Evolutionary conservation across 192 early-diverging fungal species (phyloP), one percentile per base, ranked within the genome.

Genomic region (Coemansia pectinata): DNA sequence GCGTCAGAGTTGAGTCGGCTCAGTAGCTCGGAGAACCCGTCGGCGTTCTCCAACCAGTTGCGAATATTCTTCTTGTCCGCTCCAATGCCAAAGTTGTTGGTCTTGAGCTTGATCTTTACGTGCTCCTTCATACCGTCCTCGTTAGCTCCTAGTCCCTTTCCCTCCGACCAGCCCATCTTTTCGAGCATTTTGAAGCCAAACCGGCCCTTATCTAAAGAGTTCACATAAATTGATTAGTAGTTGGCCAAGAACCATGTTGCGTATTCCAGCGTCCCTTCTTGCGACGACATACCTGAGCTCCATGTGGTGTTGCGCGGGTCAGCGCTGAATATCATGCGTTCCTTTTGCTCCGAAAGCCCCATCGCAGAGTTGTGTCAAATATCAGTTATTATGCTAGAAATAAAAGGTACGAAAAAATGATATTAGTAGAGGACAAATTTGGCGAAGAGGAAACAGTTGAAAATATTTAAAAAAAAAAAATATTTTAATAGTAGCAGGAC

Each of bases 131-230:
- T 73, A 65, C 97, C 97, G 70, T 95, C 89, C 72, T 94, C 92
- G 59, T 96, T 91, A 23, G 84, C 81, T 11, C 97, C 97, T 1
- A 99, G 85, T 12, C 97, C 97, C 67, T 94, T 95, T 42, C 95
- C 95, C 33, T 92, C 92, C 21, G 83, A 76, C 97, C 97, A 99
- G 1, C 97, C 97, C 95, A 99, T 96, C 70, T 96, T 95, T 66
- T 89, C 79, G 48, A 99, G 86, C 91, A 99, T 92, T 62, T 90
- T 89, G 77, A 91, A 90, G 39, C 97, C 96, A 77, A 94, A 93
- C 61, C 94, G 93, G 63, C 64, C 78, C 69, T 90, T 90, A 74
- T 96, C 93, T 69, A 65, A 50, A 63, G 23, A 42, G 29, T 12
- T 36, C 17, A 55, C 17, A 53, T 44, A 21, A n/a, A 1, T 45